A percentile compares a stretch with the other conserved stretches of the same genome.
Conservation (phyloP, 805 yeast genomes). For the Pichia sporocuriosa region DNA sequence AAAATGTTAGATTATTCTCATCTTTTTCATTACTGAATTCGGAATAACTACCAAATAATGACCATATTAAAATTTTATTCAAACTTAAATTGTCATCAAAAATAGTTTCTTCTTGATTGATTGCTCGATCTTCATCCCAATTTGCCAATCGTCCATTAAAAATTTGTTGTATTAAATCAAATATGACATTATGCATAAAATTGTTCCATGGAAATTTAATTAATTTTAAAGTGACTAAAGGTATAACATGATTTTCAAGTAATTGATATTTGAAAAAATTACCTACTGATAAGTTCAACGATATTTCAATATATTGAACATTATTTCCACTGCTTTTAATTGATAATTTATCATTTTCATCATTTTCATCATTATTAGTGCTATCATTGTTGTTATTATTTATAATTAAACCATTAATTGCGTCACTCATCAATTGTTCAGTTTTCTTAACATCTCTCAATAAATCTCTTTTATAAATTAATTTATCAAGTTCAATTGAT, state of each 20-base stretch:
- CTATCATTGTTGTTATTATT: slow-evolving; percentile 13
- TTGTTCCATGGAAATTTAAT: slow-evolving; percentile 92
- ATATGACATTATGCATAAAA: slow-evolving; percentile 92
- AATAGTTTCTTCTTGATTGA: slow-evolving; percentile 29
- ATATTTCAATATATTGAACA: slow-evolving; percentile 21
- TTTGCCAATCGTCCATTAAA: slow-evolving; percentile 58
- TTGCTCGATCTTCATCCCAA: slow-evolving; percentile 32
- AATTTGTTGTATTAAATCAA: slow-evolving; percentile 90
- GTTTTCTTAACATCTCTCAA: slow-evolving; percentile 51
- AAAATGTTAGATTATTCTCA: neutral
- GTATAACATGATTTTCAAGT: slow-evolving; percentile 60
- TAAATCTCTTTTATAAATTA: slow-evolving; percentile 63
- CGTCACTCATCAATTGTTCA: slow-evolving; percentile 32
- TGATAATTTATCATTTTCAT: slow-evolving; percentile 22
- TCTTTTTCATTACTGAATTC: slow-evolving; percentile 16
- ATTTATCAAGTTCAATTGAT: slow-evolving; percentile 49
- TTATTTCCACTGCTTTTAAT: slow-evolving; percentile 5
- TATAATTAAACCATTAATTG: slow-evolving; percentile 28
- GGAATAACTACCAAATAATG: slow-evolving; percentile 28
- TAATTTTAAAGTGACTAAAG: slow-evolving; percentile 59
- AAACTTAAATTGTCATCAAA: slow-evolving; percentile 29
- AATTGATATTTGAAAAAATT: slow-evolving; percentile 77
- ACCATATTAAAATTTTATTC: slow-evolving; percentile 31
- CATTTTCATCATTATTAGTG: neutral
- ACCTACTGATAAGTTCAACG: slow-evolving; percentile 46